A percentile compares a stretch with the other conserved stretches of the same genome.
Evolutionary conservation across 169 alveolate species (phyloP).

Genomic region (Cryptosporidium ryanae): DNA sequence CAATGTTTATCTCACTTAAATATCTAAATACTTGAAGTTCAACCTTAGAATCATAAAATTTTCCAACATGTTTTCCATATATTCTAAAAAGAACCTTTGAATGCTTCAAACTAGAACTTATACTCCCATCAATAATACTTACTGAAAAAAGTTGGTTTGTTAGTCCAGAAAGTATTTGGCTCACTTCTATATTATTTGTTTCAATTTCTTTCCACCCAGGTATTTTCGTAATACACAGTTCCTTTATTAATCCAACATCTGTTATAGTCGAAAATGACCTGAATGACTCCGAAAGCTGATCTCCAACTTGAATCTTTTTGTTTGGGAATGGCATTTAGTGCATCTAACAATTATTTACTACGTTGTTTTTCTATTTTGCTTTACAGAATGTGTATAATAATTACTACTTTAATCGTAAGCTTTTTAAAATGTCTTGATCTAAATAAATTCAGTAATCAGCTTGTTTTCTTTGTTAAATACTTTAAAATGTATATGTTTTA

Average conservation of each 20-base stretch:
- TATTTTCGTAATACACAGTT: constrained; percentile 76
- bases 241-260: constrained; percentile 78
- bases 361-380: too few species aligned
- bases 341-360: too few species aligned
- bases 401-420: too few species aligned
- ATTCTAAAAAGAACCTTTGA: constrained; percentile 80
- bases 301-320: constrained; percentile 30
- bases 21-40: constrained; percentile 83
- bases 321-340: constrained; percentile 58
- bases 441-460: background rate
- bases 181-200: constrained; percentile 76
- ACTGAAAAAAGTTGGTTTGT: constrained; percentile 81
- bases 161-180: constrained; percentile 79
- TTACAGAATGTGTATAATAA: too few species aligned
- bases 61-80: constrained; percentile 79
- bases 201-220: constrained; percentile 77
- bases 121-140: constrained; percentile 58
- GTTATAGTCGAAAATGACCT: constrained; percentile 78
- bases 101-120: constrained; percentile 48
- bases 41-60: constrained; percentile 78
- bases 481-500: too few species aligned
- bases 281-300: constrained; percentile 40
- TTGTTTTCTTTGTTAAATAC: background rate
- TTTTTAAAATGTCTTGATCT: too few species aligned
- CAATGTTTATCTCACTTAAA: constrained; percentile 78